phyloP scores from a whole-genome alignment of 371 early-diverging fungal species.

The Actinomucor elegans region DNA sequence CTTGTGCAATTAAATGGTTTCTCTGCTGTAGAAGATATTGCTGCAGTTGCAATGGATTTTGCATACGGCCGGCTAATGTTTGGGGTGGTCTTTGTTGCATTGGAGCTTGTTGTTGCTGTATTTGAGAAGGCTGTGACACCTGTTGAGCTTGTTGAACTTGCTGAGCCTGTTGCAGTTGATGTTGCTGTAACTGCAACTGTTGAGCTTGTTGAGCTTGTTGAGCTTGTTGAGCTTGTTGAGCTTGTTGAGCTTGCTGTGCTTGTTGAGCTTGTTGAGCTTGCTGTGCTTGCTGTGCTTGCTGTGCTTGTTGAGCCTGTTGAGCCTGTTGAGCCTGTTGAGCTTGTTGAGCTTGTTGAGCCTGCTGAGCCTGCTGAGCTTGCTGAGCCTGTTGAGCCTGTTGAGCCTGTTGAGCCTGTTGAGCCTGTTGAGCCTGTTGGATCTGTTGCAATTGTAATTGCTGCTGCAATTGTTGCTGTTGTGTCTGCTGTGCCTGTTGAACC shows the following conservation, averaged over 20 bases:
- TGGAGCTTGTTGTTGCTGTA: conserved; percentile 4
- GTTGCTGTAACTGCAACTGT: neutral
- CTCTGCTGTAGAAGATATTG: conserved; percentile 26
- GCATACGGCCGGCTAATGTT: conserved; percentile 11
- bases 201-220: conserved; percentile 5
- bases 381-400: conserved; percentile 20
- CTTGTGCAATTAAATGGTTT: conserved; percentile 16
- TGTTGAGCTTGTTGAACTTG: conserved; percentile 1
- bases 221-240: neutral
- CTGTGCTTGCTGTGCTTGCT: neutral
- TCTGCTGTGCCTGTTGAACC: conserved; percentile 3
- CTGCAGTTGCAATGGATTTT: conserved; percentile 24
- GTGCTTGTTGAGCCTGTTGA: conserved; percentile 1
- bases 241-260: neutral
- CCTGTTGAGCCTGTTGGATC: conserved; percentile 17
- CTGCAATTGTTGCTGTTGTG: neutral
- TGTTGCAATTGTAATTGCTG: conserved; percentile 18
- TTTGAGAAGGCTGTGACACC: neutral
- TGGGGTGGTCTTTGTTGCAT: conserved; percentile 6
- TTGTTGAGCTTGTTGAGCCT: conserved; percentile 19
- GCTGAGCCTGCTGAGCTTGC: no score
- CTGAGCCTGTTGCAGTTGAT: neutral
- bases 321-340: conserved; percentile 16
- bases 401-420: conserved; percentile 20
- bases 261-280: neutral